Evolutionary conservation across 2,329 filamentous ascomycete species (phyloP).

Genomic region (Aspergillus sp.): DNA sequence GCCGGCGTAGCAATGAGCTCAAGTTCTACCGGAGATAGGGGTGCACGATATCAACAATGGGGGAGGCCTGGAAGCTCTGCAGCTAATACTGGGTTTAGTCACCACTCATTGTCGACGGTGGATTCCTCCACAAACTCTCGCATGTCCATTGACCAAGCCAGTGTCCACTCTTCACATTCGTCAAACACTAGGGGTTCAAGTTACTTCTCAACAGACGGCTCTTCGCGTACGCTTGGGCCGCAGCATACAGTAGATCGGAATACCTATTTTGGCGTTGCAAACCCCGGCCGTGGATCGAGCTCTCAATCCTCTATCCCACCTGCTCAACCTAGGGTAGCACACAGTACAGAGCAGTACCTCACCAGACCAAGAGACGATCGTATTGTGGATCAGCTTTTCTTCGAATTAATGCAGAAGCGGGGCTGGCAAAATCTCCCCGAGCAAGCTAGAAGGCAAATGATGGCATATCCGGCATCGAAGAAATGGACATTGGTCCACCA

Average conservation of each 20-base stretch:
- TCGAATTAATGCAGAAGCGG: conserved; percentile 93
- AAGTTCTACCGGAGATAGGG: conserved; percentile 66
- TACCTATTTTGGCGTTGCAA: conserved; percentile 24
- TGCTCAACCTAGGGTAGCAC: conserved; percentile 28
- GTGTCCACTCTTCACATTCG: conserved; percentile 61
- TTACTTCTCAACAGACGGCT: conserved; percentile 57
- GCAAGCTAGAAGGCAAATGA: conserved; percentile 91
- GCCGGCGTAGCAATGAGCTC: conserved; percentile 65
- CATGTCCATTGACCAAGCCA: conserved; percentile 64
- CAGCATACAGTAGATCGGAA: conserved; percentile 38
- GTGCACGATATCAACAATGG: conserved; percentile 77
- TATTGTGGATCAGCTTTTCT: conserved; percentile 86
- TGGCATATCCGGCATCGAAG: conserved; percentile 88
- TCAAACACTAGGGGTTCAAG: conserved; percentile 58
- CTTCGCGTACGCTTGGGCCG: conserved; percentile 44
- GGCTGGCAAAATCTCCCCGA: conserved; percentile 97
- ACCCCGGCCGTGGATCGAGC: conserved; percentile 31
- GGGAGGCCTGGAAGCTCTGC: conserved; percentile 60
- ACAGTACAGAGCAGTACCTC: conserved; percentile 40
- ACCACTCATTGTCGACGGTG: conserved; percentile 59
- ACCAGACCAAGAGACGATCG: conserved; percentile 57
- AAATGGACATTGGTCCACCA: conserved; percentile 98
- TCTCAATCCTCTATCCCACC: conserved; percentile 30
- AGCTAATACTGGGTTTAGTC: conserved; percentile 53
- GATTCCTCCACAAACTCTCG: conserved; percentile 55